phyloP scores from a whole-genome alignment of 1,139 yeast species.

The Oligophagozyma castellii region DNA sequence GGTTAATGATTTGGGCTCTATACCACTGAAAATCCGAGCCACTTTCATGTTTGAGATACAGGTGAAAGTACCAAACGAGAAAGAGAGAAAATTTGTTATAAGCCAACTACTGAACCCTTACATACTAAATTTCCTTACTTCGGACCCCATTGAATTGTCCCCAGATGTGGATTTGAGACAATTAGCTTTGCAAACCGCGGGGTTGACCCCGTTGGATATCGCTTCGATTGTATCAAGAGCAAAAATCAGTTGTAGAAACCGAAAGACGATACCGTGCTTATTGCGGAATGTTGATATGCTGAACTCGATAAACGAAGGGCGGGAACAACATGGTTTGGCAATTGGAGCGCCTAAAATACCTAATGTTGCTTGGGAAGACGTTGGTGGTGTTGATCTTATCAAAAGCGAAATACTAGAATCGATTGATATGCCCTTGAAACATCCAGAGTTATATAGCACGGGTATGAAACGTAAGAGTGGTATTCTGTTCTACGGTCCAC shows the following conservation, averaged over 20 bases:
- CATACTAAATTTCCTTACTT: neutral
- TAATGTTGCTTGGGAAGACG: conserved; percentile 90
- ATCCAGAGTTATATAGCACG: conserved; percentile 74
- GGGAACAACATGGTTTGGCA: conserved; percentile 81
- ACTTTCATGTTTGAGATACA: conserved; percentile 65
- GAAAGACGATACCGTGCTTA: too few relatives aligned
- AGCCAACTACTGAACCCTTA: conserved; percentile 24
- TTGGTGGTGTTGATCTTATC: conserved; percentile 57
- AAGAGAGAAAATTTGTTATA: conserved; percentile 56
- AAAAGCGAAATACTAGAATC: conserved; percentile 91
- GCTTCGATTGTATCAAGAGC: conserved; percentile 58
- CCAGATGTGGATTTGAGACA: conserved; percentile 45
- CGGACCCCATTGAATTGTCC: conserved; percentile 19
- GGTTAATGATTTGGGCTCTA: conserved; percentile 53
- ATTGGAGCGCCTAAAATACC: conserved; percentile 97
- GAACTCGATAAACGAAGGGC: conserved; percentile 60
- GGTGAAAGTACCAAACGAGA: conserved; percentile 65
- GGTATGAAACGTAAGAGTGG: conserved; percentile 94
- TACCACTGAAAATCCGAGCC: conserved; percentile 55
- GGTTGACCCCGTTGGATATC: conserved; percentile 77
- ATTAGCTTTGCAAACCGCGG: conserved; percentile 81
- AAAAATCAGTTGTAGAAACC: conserved; percentile 40
- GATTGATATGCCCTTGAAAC: conserved; percentile 87
- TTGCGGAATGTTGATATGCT: conserved; percentile 32
- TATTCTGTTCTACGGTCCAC: conserved; percentile 90